These are phyloP conservation scores for Cynanchum wilfordii DNA, from an alignment of 257 asterid species.

Conservation along the genomic window DNA sequence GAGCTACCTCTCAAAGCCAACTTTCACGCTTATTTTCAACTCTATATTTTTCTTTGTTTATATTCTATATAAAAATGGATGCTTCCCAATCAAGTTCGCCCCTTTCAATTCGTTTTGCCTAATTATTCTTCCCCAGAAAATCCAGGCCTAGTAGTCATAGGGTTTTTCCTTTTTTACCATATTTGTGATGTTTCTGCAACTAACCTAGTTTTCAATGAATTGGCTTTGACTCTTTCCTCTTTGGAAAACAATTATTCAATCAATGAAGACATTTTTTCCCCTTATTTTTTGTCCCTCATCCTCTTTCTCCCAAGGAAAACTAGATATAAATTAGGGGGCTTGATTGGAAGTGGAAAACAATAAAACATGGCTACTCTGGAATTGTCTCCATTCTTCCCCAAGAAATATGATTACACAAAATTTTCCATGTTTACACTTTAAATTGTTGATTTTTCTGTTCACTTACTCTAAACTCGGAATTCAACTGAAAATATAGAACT, in stretches of 20 bases:
- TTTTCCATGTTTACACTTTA: not conserved
- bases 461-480: not conserved
- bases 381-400: not conserved
- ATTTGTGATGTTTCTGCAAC: not conserved
- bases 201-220: not conserved
- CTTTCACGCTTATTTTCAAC: not conserved
- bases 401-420: not conserved
- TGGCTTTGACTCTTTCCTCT: slow-evolving; percentile 2
- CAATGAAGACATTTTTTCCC: not conserved
- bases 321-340: not conserved
- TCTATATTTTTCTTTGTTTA: not conserved
- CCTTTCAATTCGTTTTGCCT: not conserved
- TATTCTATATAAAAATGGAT: not conserved
- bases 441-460: not conserved
- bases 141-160: not conserved
- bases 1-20: not conserved
- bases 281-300: not conserved
- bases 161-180: not conserved
- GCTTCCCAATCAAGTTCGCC: not conserved
- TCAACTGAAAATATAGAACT: not conserved
- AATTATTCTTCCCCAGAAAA: not conserved
- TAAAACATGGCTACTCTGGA: not conserved
- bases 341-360: not conserved
- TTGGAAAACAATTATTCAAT: not conserved
- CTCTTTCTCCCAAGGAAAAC: not conserved